Conservation (phyloP, 805 yeast species). For the Candida dendrica region DNA sequence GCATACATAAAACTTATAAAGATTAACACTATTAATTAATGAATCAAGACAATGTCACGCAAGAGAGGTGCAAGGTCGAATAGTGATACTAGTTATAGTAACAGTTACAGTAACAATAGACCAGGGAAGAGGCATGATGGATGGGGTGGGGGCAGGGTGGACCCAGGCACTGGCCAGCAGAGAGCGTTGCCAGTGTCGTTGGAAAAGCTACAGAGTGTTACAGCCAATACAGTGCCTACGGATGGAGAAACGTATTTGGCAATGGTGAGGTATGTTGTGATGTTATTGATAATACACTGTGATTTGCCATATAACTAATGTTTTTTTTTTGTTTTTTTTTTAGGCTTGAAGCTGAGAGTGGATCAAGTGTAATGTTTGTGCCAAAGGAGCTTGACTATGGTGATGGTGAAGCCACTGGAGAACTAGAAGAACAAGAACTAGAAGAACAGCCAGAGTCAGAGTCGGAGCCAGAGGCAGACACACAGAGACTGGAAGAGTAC, state of each 20-base stretch:
- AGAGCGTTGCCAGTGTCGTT: slow-evolving; percentile 1
- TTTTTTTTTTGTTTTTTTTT: background rate
- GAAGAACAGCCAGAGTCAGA: too few species aligned
- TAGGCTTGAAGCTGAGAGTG: slow-evolving; percentile 1
- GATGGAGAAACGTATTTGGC: slow-evolving; percentile 1
- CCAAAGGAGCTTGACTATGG: background rate
- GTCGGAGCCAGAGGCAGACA: too few species aligned
- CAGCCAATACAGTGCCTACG: background rate
- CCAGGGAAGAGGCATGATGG: background rate
- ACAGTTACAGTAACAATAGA: too few species aligned
- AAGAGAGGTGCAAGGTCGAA: background rate
- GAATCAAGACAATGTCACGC: background rate
- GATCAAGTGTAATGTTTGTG: slow-evolving; percentile 1
- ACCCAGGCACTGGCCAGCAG: background rate
- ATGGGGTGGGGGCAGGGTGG: background rate
- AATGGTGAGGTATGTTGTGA: slow-evolving; percentile 1
- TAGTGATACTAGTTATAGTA: too few species aligned
- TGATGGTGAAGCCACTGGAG: background rate
- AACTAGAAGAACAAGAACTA: background rate
- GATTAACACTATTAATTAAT: too few species aligned
- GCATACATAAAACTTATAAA: too few species aligned
- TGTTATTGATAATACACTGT: background rate
- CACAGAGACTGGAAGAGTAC: background rate
- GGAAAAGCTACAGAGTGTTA: background rate
- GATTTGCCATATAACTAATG: background rate